Base-by-base conservation (phyloP, 306 rosid genomes). In the Astragalus glycyphyllos region DNA sequence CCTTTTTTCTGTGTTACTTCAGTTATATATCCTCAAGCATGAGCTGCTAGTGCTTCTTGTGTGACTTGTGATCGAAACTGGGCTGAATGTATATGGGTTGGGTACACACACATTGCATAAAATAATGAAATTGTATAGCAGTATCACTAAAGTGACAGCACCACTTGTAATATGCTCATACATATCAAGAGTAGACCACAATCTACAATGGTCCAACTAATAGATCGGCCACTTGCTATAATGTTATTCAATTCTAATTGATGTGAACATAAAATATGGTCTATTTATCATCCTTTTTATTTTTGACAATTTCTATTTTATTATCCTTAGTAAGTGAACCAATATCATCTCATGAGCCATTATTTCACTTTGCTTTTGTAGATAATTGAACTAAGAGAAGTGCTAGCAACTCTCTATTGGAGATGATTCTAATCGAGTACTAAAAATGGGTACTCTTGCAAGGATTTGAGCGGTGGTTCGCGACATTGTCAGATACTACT, bases 131-230 rank as follows among this genome's bases (percentile, higher is more conserved):
- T 59, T 59, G 63, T 79, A 79, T 56, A 12, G 57, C 61, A 37
- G 45, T 47, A 74, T 69, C 62, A 66, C 62, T 11, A 66, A 73
- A 58, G 68, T 78, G 68, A 88, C 86, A 75, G 34, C 58, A 68
- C 73, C 87, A 86, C 83, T 79, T 62, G 84, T 2, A 65, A 46
- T 78, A 37, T 68, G 78, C 47, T 65, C 56, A 71, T 54, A 12
- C 72, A 69, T 58, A 68, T 77, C 56, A 68, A 45, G 85, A 80
- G 91, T 68, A 84, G 91, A 82, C 75, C 87, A 82, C 84, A 72
- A 72, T 53, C 29, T 48, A 72, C 70, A 71, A 45, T 74, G 92
- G 91, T 46, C 97, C 89, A 83, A 53, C 84, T 40, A 65, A 79
- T 80, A 41, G 82, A 80, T 84, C 69, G 50, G 54, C 64, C 88